These are phyloP conservation scores for Neonectria ditissima DNA, from an alignment of 2,329 filamentous ascomycete genomes.

Conservation along the genomic window DNA sequence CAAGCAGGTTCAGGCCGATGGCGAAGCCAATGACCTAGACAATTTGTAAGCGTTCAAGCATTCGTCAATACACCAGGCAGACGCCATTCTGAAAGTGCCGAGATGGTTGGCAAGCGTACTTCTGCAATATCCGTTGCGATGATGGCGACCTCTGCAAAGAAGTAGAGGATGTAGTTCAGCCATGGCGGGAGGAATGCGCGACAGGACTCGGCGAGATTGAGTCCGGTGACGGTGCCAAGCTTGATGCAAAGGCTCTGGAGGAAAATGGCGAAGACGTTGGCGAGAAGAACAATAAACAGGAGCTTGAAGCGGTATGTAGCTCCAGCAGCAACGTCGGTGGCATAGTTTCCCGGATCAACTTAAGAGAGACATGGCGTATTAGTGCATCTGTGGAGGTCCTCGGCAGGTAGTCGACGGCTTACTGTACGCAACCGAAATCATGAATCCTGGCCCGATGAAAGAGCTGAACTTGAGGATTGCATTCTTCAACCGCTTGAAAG, in stretches of 20 bases:
- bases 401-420: constrained; percentile 39
- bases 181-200: constrained; percentile 73
- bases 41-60: not conserved
- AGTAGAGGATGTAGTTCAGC: constrained; percentile 72
- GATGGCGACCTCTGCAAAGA: constrained; percentile 74
- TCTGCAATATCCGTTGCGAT: constrained; percentile 80
- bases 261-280: constrained; percentile 78
- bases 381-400: constrained; percentile 12
- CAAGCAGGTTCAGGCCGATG: constrained; percentile 75
- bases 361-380: not conserved
- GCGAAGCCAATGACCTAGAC: constrained; percentile 74
- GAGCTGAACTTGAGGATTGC: constrained; percentile 48
- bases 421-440: constrained; percentile 71
- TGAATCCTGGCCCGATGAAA: constrained; percentile 75
- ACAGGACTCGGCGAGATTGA: constrained; percentile 75
- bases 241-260: constrained; percentile 77
- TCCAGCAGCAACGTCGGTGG: constrained; percentile 76
- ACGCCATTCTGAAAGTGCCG: not conserved
- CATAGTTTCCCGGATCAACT: constrained; percentile 75
- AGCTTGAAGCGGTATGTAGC: constrained; percentile 73
- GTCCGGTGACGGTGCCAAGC: constrained; percentile 75
- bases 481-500: constrained; percentile 32
- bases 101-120: constrained; percentile 23
- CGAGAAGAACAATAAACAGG: constrained; percentile 75
- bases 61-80: too few relatives aligned